A percentile compares a stretch with the other conserved stretches of the same genome.
These are phyloP conservation scores for Brasenia schreberi DNA, from an alignment of 164 flowering plant species.

Conservation along the genomic window DNA sequence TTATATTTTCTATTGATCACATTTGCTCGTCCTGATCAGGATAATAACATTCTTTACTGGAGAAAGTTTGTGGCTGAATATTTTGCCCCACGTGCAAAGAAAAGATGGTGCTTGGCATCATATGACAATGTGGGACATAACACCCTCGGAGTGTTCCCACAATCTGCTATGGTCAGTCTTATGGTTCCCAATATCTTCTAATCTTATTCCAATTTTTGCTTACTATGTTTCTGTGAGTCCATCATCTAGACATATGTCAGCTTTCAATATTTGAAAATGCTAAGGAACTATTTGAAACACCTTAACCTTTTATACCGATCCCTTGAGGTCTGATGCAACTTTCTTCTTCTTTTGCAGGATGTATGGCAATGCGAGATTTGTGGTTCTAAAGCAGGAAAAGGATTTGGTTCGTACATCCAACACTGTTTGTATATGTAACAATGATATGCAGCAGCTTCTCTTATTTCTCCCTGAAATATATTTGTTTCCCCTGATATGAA, in stretches of 20 bases:
- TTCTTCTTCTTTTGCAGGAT: conserved; percentile 32
- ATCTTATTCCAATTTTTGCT: background rate
- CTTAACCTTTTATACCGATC: background rate
- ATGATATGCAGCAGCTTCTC: background rate
- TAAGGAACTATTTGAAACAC: background rate
- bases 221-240: background rate
- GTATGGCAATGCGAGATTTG: conserved; percentile 62
- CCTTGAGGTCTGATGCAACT: too few species aligned
- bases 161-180: conserved; percentile 67
- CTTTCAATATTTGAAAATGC: background rate
- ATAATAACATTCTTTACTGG: conserved; percentile 79
- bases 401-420: conserved; percentile 42
- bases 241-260: background rate
- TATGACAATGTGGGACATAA: conserved; percentile 92
- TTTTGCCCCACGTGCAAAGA: conserved; percentile 88
- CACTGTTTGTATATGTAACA: background rate
- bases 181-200: conserved; percentile 1
- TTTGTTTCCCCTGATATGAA: background rate
- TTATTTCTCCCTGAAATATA: background rate
- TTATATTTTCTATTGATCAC: too few species aligned
- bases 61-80: conserved; percentile 90
- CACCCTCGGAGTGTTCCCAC: conserved; percentile 93
- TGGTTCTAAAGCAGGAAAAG: conserved; percentile 36
- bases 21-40: conserved; percentile 26
- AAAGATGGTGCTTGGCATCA: conserved; percentile 88